Evolutionary conservation across 2,329 filamentous ascomycete species (phyloP).

Genomic region (Reticulascus tulasneorum): DNA sequence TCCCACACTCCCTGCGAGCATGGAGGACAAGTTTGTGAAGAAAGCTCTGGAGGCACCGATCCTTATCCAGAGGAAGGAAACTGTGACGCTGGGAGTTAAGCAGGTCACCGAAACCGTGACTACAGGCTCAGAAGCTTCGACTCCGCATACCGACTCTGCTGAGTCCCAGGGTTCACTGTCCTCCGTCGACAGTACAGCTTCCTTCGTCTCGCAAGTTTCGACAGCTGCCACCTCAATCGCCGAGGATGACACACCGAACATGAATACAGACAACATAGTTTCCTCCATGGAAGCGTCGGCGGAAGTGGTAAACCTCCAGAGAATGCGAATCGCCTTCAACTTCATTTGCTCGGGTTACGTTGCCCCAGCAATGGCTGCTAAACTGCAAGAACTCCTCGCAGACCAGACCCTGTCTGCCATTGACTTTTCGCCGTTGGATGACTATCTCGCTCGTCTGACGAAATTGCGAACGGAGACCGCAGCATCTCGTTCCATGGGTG

Average conservation of each 20-base stretch:
- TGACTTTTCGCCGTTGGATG: constrained; percentile 68
- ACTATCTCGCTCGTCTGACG: constrained; percentile 63
- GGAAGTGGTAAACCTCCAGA: constrained; percentile 55
- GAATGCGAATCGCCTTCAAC: constrained; percentile 58
- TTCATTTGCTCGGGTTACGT: constrained; percentile 64
- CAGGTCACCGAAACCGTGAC: not conserved
- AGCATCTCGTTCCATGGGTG: constrained; percentile 61
- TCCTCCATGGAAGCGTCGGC: constrained; percentile 42
- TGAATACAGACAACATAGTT: no score
- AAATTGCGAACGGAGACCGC: constrained; percentile 68
- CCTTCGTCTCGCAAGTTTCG: constrained; percentile 34
- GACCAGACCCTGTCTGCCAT: constrained; percentile 31
- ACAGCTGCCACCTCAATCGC: constrained; percentile 42
- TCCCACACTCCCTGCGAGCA: constrained; percentile 65
- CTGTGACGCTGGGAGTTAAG: constrained; percentile 20
- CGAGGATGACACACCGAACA: constrained; percentile 24
- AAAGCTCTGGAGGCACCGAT: constrained; percentile 74
- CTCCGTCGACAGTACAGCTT: constrained; percentile 30
- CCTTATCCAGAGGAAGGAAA: constrained; percentile 60
- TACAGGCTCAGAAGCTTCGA: constrained; percentile 21
- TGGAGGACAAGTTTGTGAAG: constrained; percentile 82
- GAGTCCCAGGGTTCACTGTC: constrained; percentile 40
- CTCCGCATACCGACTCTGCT: constrained; percentile 23
- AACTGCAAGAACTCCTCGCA: constrained; percentile 38
- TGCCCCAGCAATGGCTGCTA: constrained; percentile 34